Evolutionary conservation across 2,329 filamentous ascomycete species (phyloP).

Genomic region (Dactylonectria macrodidyma): DNA sequence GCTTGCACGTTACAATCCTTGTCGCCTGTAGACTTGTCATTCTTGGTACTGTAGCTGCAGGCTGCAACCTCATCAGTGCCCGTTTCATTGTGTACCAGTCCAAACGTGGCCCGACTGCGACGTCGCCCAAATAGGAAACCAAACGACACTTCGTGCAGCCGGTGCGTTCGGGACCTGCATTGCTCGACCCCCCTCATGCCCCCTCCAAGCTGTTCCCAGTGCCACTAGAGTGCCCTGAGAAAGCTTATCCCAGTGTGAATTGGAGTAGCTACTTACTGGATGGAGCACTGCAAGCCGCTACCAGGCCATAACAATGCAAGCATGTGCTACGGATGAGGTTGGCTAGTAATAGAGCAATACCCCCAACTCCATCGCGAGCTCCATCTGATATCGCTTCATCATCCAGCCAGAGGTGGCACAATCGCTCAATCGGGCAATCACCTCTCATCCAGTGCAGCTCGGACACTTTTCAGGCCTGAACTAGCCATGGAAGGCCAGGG

Average conservation of each 20-base stretch:
- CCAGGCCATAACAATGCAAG: no score
- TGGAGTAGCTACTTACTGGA: neutral
- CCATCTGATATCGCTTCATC: neutral
- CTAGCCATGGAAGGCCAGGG: neutral
- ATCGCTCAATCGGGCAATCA: slow-evolving; percentile 49
- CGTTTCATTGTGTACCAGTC: slow-evolving; percentile 11
- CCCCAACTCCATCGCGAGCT: neutral
- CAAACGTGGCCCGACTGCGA: slow-evolving; percentile 37
- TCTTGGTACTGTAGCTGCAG: slow-evolving; percentile 2
- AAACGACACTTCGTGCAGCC: slow-evolving; percentile 53
- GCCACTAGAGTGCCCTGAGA: slow-evolving; percentile 42
- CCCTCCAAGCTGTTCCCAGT: slow-evolving; percentile 20
- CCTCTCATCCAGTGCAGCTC: slow-evolving; percentile 37
- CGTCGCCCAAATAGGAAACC: slow-evolving; percentile 50
- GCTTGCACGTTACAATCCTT: neutral
- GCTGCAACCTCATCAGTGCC: neutral
- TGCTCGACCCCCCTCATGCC: slow-evolving; percentile 26
- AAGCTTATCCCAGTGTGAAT: slow-evolving; percentile 21
- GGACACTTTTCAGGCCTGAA: slow-evolving; percentile 24
- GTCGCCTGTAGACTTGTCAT: slow-evolving; percentile 5
- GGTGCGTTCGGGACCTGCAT: slow-evolving; percentile 46
- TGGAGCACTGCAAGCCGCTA: no score
- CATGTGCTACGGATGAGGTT: no score
- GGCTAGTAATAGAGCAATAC: no score
- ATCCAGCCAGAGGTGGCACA: slow-evolving; percentile 45